Evolutionary conservation across 345 rosid species (phyloP).

Genomic region (Diplotaxis tenuifolia): DNA sequence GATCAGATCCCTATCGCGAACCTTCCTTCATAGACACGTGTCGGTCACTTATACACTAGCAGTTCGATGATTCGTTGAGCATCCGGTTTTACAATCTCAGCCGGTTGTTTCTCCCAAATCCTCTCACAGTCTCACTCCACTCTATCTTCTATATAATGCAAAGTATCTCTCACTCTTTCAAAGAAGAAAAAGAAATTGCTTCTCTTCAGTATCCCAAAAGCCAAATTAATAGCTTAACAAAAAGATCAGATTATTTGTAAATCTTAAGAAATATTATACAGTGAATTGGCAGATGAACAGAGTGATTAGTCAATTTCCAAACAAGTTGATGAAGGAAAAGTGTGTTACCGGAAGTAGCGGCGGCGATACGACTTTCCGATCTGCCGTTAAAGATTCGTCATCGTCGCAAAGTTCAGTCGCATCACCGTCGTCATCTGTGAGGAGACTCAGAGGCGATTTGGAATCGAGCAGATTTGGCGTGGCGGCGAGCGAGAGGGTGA

Average conservation of each 20-base stretch:
- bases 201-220: constrained; percentile 21
- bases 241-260: background rate
- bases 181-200: background rate
- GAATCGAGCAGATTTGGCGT: constrained; percentile 40
- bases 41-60: constrained; percentile 1
- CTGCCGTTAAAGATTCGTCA: constrained; percentile 42
- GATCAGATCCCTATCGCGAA: constrained; percentile 43
- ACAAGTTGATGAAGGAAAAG: constrained; percentile 57
- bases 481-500: constrained; percentile 45
- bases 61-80: background rate
- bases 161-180: background rate
- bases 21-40: constrained; percentile 29
- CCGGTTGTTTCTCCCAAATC: constrained; percentile 34
- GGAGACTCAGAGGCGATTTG: constrained; percentile 45
- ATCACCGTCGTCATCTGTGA: constrained; percentile 37
- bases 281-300: constrained; percentile 31
- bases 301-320: constrained; percentile 38
- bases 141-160: constrained; percentile 19
- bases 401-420: constrained; percentile 15
- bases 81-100: constrained; percentile 13
- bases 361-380: constrained; percentile 39
- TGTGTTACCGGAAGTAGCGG: constrained; percentile 34
- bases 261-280: background rate
- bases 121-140: constrained; percentile 8
- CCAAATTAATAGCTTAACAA: background rate